A percentile compares a stretch with the other conserved stretches of the same genome.
Evolutionary conservation across 2,329 filamentous ascomycete genomes (phyloP).

Genomic region (Colletotrichum gigasporum): DNA sequence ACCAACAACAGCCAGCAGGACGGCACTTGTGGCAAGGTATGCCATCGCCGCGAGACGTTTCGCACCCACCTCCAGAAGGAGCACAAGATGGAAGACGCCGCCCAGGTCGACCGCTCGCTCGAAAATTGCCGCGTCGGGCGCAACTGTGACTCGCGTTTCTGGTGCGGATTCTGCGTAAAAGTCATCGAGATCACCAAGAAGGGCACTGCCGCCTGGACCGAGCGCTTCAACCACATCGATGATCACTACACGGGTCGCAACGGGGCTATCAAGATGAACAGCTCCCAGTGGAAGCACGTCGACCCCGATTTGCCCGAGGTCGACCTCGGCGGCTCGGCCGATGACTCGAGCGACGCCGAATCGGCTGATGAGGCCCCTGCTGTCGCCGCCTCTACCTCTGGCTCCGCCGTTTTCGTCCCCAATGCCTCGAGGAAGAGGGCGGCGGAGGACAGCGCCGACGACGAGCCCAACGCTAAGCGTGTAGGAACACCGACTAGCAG

Average conservation of each 20-base stretch:
- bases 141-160: slow-evolving; percentile 74
- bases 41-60: slow-evolving; percentile 68
- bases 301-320: slow-evolving; percentile 38
- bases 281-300: slow-evolving; percentile 64
- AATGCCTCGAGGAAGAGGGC: slow-evolving; percentile 15
- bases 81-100: slow-evolving; percentile 50
- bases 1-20: slow-evolving; percentile 32
- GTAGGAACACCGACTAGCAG: slow-evolving; percentile 34
- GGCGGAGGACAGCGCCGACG: slow-evolving; percentile 24
- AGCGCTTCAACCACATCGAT: slow-evolving; percentile 77
- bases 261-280: slow-evolving; percentile 47
- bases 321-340: not conserved
- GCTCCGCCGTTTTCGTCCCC: no score
- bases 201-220: slow-evolving; percentile 65
- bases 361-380: not conserved
- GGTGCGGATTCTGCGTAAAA: slow-evolving; percentile 84
- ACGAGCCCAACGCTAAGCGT: slow-evolving; percentile 29
- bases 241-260: slow-evolving; percentile 70
- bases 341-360: slow-evolving; percentile 15
- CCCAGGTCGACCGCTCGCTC: slow-evolving; percentile 52
- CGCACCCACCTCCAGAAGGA: slow-evolving; percentile 66
- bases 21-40: slow-evolving; percentile 65
- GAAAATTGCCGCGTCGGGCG: slow-evolving; percentile 69
- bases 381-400: not conserved
- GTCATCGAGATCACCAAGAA: slow-evolving; percentile 62